Conservation (phyloP, 768 basidiomycete species). For the Gelatoporia subvermispora region DNA sequence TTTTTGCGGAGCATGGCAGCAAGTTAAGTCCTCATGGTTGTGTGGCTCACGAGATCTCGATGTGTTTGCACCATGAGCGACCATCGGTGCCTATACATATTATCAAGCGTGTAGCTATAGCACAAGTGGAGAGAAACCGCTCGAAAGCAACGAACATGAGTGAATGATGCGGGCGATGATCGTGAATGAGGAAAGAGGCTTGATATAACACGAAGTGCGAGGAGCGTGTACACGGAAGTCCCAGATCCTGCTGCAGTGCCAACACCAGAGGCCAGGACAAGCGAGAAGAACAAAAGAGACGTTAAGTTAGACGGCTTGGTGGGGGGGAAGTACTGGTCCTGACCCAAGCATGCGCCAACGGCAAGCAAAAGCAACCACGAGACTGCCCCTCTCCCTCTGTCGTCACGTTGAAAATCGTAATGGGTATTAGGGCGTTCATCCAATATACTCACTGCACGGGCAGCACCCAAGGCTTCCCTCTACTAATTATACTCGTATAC, state of each 20-base stretch:
- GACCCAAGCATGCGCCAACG: too few species aligned
- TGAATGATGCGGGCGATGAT: conserved; percentile 25
- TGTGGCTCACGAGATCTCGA: too few species aligned
- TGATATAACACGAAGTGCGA: conserved; percentile 10
- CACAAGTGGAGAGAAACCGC: conserved; percentile 30
- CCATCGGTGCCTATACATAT: neutral
- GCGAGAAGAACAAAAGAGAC: conserved; percentile 12
- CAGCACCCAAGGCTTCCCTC: neutral
- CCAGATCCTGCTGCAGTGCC: conserved; percentile 19
- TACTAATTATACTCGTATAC: conserved; percentile 20
- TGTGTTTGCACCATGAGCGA: neutral
- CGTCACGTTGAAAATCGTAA: neutral
- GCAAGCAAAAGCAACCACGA: too few species aligned
- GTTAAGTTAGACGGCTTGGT: conserved; percentile 13
- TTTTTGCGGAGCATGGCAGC: too few species aligned
- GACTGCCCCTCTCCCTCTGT: too few species aligned
- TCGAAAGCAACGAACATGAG: conserved; percentile 9
- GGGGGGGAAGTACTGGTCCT: too few species aligned
- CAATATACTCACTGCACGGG: too few species aligned
- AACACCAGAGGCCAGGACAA: conserved; percentile 10
- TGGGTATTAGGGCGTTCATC: neutral
- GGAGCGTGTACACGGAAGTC: conserved; percentile 20
- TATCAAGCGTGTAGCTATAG: conserved; percentile 30
- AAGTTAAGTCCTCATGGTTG: too few species aligned
- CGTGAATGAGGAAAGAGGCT: conserved; percentile 16